phyloP scores from a whole-genome alignment of 306 rosid species.

The Lathyrus tuberosus region DNA sequence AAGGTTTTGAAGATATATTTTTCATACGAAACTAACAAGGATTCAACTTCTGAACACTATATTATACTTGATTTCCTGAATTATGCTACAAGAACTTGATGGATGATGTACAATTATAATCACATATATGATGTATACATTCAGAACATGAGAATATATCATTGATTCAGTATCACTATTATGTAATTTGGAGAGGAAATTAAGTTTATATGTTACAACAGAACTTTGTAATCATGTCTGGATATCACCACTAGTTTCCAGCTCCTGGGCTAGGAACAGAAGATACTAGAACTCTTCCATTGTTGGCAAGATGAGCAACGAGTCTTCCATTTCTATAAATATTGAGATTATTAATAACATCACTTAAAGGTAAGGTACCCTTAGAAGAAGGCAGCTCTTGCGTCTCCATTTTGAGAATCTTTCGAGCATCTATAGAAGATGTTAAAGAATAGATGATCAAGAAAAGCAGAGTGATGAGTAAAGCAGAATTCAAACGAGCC shows the following conservation, averaged over 20 bases:
- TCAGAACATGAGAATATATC: not conserved
- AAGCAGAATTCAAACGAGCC: conserved; percentile 38
- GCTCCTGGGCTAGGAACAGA: conserved; percentile 41
- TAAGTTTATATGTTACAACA: not conserved
- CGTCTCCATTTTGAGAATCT: conserved; percentile 32
- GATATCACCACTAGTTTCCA: conserved; percentile 13
- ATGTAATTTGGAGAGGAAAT: not conserved
- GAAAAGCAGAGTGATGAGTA: conserved; percentile 35
- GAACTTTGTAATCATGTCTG: not conserved
- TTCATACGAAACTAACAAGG: too few relatives aligned
- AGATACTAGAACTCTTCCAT: conserved; percentile 15
- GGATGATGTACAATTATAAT: not conserved
- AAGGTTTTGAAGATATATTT: too few relatives aligned
- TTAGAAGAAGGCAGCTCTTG: conserved; percentile 9
- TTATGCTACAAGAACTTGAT: not conserved
- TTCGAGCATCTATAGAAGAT: conserved; percentile 40
- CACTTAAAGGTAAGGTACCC: not conserved
- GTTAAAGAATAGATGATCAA: conserved; percentile 20
- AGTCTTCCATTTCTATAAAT: conserved; percentile 15
- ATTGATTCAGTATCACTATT: not conserved
- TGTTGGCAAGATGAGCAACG: conserved; percentile 1
- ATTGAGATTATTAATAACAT: not conserved
- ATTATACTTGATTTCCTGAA: not conserved
- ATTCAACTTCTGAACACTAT: too few relatives aligned
- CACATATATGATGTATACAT: not conserved